phyloP scores from a whole-genome alignment of 2,329 filamentous ascomycete genomes.

The Nemania abortiva region DNA sequence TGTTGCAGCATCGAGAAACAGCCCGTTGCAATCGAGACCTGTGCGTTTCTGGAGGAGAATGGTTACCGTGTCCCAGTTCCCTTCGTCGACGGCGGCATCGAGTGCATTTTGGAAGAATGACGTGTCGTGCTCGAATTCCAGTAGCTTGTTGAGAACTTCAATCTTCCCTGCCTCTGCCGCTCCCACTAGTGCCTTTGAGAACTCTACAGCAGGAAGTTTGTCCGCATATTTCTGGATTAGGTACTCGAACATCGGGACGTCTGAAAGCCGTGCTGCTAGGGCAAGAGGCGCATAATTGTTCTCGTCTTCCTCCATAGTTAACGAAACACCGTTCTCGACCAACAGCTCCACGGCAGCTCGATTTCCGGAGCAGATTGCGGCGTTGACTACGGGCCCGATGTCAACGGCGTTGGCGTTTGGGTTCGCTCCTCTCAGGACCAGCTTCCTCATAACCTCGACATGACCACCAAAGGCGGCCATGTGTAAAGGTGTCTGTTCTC shows the following conservation, averaged over 20 bases:
- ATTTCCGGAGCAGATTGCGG: conserved; percentile 58
- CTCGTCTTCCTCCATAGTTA: conserved; percentile 51
- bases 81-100: conserved; percentile 49
- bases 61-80: conserved; percentile 56
- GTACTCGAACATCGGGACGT: conserved; percentile 58
- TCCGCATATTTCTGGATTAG: conserved; percentile 56
- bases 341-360: conserved; percentile 56
- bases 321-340: conserved; percentile 54
- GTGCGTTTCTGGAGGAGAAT: conserved; percentile 52
- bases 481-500: conserved; percentile 54
- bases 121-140: conserved; percentile 52
- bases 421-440: conserved; percentile 54
- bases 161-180: conserved; percentile 55
- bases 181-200: conserved; percentile 55
- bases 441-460: conserved; percentile 56
- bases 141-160: conserved; percentile 56
- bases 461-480: conserved; percentile 56
- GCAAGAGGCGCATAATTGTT: conserved; percentile 53
- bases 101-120: conserved; percentile 53
- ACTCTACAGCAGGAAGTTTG: conserved; percentile 55
- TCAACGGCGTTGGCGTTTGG: conserved; percentile 51
- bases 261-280: conserved; percentile 54
- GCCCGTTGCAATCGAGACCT: conserved; percentile 52
- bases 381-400: conserved; percentile 55
- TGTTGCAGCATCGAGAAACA: conserved; percentile 52